These are phyloP conservation scores for Mitragyna speciosa DNA, from an alignment of 257 asterid species.

Conservation along the genomic window DNA sequence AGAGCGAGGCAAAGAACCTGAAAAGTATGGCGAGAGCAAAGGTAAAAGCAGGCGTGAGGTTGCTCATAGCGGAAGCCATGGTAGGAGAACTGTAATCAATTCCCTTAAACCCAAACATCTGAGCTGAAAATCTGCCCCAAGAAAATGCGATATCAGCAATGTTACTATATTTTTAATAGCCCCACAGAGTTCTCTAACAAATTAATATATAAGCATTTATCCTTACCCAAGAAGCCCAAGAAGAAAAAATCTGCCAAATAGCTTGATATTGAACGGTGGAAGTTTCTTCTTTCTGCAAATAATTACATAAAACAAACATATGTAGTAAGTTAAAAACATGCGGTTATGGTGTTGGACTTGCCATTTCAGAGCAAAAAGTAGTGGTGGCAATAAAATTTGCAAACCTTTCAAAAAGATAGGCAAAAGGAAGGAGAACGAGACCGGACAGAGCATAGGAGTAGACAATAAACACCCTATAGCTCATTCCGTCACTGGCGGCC, in stretches of 20 bases:
- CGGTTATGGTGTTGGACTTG: no score
- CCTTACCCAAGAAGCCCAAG: conserved; percentile 75
- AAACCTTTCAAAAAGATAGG: conserved; percentile 22
- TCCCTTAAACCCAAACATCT: conserved; percentile 38
- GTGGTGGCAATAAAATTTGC: neutral
- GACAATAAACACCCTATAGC: conserved; percentile 19
- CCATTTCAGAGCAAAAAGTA: no score
- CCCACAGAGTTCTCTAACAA: neutral
- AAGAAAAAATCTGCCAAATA: conserved; percentile 48
- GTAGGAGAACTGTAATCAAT: conserved; percentile 72
- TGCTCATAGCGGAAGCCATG: conserved; percentile 66
- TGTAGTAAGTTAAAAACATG: neutral
- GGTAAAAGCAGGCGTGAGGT: conserved; percentile 70
- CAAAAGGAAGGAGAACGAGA: conserved; percentile 25
- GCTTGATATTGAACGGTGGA: conserved; percentile 47
- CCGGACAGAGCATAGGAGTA: conserved; percentile 25
- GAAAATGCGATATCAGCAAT: neutral
- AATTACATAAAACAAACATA: neutral
- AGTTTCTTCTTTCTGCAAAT: conserved; percentile 52
- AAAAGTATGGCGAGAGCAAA: conserved; percentile 37
- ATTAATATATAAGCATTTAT: neutral
- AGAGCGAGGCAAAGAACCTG: conserved; percentile 21
- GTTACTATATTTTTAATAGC: no score
- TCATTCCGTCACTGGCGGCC: conserved; percentile 28
- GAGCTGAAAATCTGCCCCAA: conserved; percentile 3